Base-by-base conservation (phyloP, 805 yeast genomes). In the Saccharomycopsis olivae region DNA sequence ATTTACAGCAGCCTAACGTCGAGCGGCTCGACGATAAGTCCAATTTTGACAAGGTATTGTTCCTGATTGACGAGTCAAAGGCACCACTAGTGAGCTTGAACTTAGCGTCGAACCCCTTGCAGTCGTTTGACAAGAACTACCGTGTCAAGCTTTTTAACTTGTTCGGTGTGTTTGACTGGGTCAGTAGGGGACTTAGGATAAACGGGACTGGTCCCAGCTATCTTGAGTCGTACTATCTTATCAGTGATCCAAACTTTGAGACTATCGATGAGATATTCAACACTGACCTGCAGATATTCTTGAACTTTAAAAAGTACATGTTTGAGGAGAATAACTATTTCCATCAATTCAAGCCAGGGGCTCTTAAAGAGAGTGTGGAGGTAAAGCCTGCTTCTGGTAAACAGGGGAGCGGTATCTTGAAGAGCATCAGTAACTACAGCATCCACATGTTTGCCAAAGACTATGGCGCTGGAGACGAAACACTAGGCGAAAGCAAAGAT, bases 161-260 rank as follows among this genome's bases (percentile, higher is more conserved):
- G 37, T 61, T 71, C 48, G 73, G 73, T 50, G 78, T 78, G 6
- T 67, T 70, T 29, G 65, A 61, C 41, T 66, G 66, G 43, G 60
- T 61, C 18, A 71, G 71, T 47, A 13, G 32, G 10, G 51, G 51
- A 5, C 51, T 74, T 43, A 69, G 69, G 48, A 68, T 74, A 29
- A 80, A 74, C 52, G 79, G 76, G 33, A 71, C 78, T 3, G 54
- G 69, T 39, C 80, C 81, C 1, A 79, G 80, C 1, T 71, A 74
- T 40, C 71, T 74, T 55, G 81, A 74, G 55, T 64, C 71, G 16
- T 68, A 79, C 24, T 52, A 73, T 49, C 54, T 74, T 21, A 57
- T 73, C 38, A 78, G 72, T 47, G 58, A 66, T 2, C 73, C 68
- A 46, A 59, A 61, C 3, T 23, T 35, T 18, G 70, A 77, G 1